Conservation (phyloP, 805 yeast species). For the Citeromyces nyonsensis region DNA sequence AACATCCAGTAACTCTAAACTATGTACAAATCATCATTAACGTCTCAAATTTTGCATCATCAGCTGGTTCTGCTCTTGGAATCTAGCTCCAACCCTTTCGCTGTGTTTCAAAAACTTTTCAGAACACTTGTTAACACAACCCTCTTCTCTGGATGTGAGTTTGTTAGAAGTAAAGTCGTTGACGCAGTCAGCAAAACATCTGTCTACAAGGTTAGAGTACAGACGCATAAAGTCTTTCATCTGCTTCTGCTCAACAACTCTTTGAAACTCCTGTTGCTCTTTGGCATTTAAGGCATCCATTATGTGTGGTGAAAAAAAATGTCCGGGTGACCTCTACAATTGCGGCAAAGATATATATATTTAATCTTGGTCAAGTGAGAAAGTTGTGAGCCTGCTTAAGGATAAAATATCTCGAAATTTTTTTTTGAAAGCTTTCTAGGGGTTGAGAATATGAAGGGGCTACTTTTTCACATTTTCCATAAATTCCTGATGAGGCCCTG, state of each 20-base stretch:
- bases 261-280: constrained; percentile 95
- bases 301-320: constrained; percentile 9
- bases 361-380: not conserved
- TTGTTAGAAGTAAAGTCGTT: constrained; percentile 92
- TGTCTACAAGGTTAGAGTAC: constrained; percentile 88
- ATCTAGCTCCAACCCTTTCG: constrained; percentile 96
- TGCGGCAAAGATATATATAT: not conserved
- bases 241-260: constrained; percentile 90
- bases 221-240: constrained; percentile 97
- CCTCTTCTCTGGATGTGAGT: constrained; percentile 70
- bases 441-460: too few species aligned
- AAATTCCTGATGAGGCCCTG: too few species aligned
- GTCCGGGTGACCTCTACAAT: not conserved
- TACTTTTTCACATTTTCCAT: too few species aligned
- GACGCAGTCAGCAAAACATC: constrained; percentile 96
- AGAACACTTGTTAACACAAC: constrained; percentile 83
- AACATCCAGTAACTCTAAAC: too few species aligned
- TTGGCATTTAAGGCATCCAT: constrained; percentile 93
- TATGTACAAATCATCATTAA: constrained; percentile 3
- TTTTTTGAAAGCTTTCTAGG: too few species aligned
- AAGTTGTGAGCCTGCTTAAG: not conserved
- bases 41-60: constrained; percentile 56
- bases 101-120: constrained; percentile 96
- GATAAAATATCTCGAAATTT: not conserved
- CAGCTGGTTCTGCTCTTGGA: constrained; percentile 87